phyloP scores from a whole-genome alignment of 2,329 filamentous ascomycete genomes.

The Truncatella angustata region DNA sequence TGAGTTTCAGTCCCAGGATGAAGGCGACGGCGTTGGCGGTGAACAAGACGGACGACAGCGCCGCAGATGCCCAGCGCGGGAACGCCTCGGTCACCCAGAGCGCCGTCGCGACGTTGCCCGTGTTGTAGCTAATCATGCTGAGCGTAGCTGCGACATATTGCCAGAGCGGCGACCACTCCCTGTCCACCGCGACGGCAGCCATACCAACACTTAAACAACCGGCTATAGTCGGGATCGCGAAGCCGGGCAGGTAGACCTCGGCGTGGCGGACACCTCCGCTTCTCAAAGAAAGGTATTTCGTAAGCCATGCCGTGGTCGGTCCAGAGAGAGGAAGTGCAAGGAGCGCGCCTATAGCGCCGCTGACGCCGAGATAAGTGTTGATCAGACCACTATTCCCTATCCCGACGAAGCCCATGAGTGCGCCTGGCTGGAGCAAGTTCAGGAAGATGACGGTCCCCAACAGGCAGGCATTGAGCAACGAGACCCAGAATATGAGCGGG shows the following conservation, averaged over 20 bases:
- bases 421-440: slow-evolving; percentile 15
- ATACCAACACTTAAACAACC: slow-evolving; percentile 2
- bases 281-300: slow-evolving; percentile 19
- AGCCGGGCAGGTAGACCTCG: slow-evolving; percentile 24
- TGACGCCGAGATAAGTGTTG: slow-evolving; percentile 12
- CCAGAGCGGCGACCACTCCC: slow-evolving; percentile 8
- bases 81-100: slow-evolving; percentile 26
- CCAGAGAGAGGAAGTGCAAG: slow-evolving; percentile 15
- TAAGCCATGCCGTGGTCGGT: slow-evolving; percentile 17
- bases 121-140: slow-evolving; percentile 20
- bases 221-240: slow-evolving; percentile 16
- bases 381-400: slow-evolving; percentile 5
- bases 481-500: slow-evolving; percentile 26
- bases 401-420: not conserved
- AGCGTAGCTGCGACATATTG: slow-evolving; percentile 17
- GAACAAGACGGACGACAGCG: slow-evolving; percentile 17
- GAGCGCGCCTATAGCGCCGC: slow-evolving; percentile 15
- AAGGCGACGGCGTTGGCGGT: slow-evolving; percentile 17
- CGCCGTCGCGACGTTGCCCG: slow-evolving; percentile 19
- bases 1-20: slow-evolving; percentile 14
- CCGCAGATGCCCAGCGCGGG: slow-evolving; percentile 23
- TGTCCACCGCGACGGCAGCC: slow-evolving; percentile 13
- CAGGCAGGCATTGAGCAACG: slow-evolving; percentile 18
- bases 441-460: slow-evolving; percentile 17
- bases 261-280: slow-evolving; percentile 23